Percentiles rank a stretch among this genome's conserved stretches.
Conservation (phyloP, 352 stramenopile species). For the Pythium volutum region DNA sequence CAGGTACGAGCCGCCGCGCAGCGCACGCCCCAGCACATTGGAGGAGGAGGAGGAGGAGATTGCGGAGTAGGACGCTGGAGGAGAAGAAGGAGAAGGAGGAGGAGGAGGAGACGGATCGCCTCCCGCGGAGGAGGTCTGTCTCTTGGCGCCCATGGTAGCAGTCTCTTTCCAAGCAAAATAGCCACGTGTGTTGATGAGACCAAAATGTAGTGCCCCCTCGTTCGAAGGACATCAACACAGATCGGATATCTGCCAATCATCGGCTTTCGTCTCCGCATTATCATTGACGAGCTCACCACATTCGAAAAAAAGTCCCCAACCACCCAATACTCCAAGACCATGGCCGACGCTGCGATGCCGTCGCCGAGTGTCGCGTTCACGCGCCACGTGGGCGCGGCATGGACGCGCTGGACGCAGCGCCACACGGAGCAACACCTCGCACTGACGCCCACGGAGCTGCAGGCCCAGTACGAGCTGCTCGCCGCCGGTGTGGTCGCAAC, state of each 20-base stretch:
- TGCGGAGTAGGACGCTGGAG: background rate
- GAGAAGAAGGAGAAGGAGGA: background rate
- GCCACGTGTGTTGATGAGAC: background rate
- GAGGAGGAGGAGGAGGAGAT: background rate
- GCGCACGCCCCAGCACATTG: slow-evolving; percentile 43
- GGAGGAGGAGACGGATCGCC: background rate
- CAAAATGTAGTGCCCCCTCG: background rate
- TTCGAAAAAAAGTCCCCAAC: no score
- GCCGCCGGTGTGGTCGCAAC: slow-evolving; percentile 19
- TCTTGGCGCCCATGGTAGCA: background rate
- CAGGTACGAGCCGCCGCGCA: slow-evolving; percentile 68
- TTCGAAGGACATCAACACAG: background rate
- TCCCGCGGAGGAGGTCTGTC: background rate
- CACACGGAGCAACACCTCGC: background rate
- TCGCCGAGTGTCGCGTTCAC: slow-evolving; percentile 23
- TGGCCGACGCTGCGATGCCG: background rate
- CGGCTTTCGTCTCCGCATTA: no score
- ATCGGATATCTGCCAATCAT: no score
- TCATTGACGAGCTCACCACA: no score
- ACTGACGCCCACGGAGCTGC: slow-evolving; percentile 21
- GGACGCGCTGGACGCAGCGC: slow-evolving; percentile 24
- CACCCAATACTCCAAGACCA: no score
- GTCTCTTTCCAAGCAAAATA: background rate
- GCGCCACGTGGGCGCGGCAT: slow-evolving; percentile 21
- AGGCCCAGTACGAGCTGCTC: slow-evolving; percentile 50